A percentile compares a stretch with the other conserved stretches of the same genome.
Evolutionary conservation across 208 protist species (phyloP).

Genomic region (Leishmania mexicana): DNA sequence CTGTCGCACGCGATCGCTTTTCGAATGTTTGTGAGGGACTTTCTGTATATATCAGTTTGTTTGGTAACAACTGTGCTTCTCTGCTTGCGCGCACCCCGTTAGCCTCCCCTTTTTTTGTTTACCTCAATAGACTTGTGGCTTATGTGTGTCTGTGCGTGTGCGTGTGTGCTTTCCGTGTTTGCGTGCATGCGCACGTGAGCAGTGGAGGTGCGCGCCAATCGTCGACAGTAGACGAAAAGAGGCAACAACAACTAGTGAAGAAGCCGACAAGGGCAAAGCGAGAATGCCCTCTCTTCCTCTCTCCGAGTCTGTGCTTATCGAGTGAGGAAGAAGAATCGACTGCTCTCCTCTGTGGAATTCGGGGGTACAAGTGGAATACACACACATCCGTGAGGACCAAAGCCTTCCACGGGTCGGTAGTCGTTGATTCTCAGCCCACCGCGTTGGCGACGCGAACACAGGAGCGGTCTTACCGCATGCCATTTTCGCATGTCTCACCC

Average conservation of each 20-base stretch:
- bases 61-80: background rate
- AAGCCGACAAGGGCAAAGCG: background rate
- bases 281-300: no score
- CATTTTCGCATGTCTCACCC: background rate
- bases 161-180: no score
- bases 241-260: background rate
- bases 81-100: background rate
- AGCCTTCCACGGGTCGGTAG: no score
- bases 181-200: no score
- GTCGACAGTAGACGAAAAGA: background rate
- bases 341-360: background rate
- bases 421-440: background rate
- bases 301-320: background rate
- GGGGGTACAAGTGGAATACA: background rate
- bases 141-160: background rate
- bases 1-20: background rate
- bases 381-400: background rate
- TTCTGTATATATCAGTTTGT: background rate
- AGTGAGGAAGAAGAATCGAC: background rate
- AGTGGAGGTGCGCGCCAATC: no score
- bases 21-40: background rate
- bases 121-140: background rate
- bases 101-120: background rate
- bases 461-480: background rate
- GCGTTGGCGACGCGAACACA: background rate